Evolutionary conservation across 2,329 filamentous ascomycete species (phyloP).

Genomic region (Claviceps sp.): DNA sequence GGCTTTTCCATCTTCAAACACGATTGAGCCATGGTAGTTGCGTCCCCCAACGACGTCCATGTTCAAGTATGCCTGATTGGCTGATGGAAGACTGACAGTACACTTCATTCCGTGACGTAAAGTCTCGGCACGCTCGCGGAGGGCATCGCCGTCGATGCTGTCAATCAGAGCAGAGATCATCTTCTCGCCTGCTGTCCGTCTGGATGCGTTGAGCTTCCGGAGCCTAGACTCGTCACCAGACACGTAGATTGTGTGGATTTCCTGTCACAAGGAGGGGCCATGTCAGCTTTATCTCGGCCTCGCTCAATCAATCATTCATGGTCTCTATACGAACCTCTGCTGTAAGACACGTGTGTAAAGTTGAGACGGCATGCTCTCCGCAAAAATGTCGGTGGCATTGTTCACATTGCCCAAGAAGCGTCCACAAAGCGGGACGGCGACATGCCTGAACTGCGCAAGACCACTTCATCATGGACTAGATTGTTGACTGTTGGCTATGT

Average conservation of each 20-base stretch:
- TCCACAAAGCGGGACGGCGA: neutral
- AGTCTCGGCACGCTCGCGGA: neutral
- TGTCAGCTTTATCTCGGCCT: neutral
- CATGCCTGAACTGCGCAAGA: neutral
- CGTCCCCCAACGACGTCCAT: neutral
- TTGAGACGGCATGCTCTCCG: no score
- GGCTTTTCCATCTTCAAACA: no score
- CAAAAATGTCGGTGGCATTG: slow-evolving; percentile 34
- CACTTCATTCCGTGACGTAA: neutral
- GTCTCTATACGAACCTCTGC: neutral
- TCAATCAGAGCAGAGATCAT: neutral
- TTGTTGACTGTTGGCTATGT: neutral
- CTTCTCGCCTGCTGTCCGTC: neutral
- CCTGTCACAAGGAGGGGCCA: neutral
- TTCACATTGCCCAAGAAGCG: slow-evolving; percentile 12
- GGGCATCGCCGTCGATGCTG: neutral
- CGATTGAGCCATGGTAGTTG: no score
- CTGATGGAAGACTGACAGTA: neutral
- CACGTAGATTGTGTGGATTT: neutral
- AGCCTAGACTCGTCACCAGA: neutral
- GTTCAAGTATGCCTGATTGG: neutral
- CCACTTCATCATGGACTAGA: neutral
- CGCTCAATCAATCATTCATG: neutral
- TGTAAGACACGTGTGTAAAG: neutral
- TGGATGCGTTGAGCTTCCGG: neutral